Conservation (phyloP, 1,139 yeast species). For the Yamadazyma dendronema region DNA sequence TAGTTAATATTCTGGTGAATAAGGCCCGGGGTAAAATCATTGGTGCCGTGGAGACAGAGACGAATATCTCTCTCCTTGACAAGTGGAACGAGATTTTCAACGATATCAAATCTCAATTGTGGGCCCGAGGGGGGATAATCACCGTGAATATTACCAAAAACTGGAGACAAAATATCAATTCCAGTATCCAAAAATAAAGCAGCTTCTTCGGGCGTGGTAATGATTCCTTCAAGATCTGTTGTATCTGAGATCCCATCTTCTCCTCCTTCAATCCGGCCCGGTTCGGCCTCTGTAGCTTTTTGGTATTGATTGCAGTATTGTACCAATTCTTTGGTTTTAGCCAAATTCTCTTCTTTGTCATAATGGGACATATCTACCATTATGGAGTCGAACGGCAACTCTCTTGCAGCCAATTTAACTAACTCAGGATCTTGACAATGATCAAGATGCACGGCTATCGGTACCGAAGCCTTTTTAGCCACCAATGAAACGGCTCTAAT, state of each 20-base stretch:
- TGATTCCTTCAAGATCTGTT: slow-evolving; percentile 11
- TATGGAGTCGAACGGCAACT: too few species aligned
- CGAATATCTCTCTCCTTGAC: slow-evolving; percentile 7
- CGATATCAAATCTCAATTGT: slow-evolving; percentile 11
- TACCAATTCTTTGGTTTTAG: slow-evolving; percentile 12
- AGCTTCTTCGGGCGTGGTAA: slow-evolving; percentile 15
- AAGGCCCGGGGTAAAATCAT: slow-evolving; percentile 13
- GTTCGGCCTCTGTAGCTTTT: slow-evolving; percentile 14
- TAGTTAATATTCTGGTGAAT: slow-evolving; percentile 6
- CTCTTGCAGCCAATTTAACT: too few species aligned
- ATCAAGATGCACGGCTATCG: too few species aligned
- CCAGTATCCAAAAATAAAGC: slow-evolving; percentile 11
- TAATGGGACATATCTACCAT: too few species aligned
- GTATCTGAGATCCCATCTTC: slow-evolving; percentile 14
- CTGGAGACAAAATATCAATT: slow-evolving; percentile 13
- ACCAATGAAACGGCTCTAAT: too few species aligned
- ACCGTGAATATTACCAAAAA: slow-evolving; percentile 14
- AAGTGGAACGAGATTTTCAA: slow-evolving; percentile 8
- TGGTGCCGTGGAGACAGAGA: slow-evolving; percentile 14
- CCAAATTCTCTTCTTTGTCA: slow-evolving; percentile 13
- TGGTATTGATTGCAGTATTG: slow-evolving; percentile 9
- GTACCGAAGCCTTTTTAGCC: too few species aligned
- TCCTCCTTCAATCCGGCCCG: slow-evolving; percentile 14
- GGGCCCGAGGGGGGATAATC: slow-evolving; percentile 12
- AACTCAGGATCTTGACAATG: too few species aligned